A percentile compares a stretch with the other conserved stretches of the same genome.
Conservation (phyloP, 768 basidiomycete genomes). For the Strobilomyces confusus region DNA sequence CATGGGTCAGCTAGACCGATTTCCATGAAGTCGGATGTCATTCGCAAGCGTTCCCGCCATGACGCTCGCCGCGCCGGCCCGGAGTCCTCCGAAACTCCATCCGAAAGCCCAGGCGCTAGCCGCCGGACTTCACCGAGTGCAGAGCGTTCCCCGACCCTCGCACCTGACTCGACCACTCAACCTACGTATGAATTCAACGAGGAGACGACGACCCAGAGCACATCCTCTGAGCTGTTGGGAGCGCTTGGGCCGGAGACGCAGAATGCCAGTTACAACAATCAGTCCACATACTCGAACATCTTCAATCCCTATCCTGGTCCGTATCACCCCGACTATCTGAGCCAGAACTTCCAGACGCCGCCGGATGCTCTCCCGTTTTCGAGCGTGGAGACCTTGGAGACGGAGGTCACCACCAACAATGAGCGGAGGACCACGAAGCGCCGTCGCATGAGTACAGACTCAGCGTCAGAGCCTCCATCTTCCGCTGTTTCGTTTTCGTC, state of each 20-base stretch:
- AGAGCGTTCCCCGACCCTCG: slow-evolving; percentile 62
- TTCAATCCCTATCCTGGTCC: slow-evolving; percentile 62
- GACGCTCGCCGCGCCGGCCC: slow-evolving; percentile 61
- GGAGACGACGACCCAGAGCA: slow-evolving; percentile 35
- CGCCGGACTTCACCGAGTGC: slow-evolving; percentile 65
- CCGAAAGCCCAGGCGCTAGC: slow-evolving; percentile 70
- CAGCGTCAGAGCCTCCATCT: slow-evolving; percentile 46
- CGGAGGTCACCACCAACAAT: slow-evolving; percentile 29
- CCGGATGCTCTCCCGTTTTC: slow-evolving; percentile 54
- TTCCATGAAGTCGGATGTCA: slow-evolving; percentile 89
- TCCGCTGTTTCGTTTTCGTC: slow-evolving; percentile 63
- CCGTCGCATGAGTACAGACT: slow-evolving; percentile 64
- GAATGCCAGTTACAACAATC: slow-evolving; percentile 24
- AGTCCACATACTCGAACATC: slow-evolving; percentile 28
- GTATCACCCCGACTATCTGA: slow-evolving; percentile 69
- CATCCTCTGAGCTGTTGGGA: slow-evolving; percentile 51
- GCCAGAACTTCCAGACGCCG: slow-evolving; percentile 45
- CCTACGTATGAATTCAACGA: slow-evolving; percentile 48
- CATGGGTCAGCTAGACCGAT: slow-evolving; percentile 84
- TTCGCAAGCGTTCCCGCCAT: slow-evolving; percentile 82
- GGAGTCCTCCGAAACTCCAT: slow-evolving; percentile 61
- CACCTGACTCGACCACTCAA: slow-evolving; percentile 65
- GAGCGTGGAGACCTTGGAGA: slow-evolving; percentile 43
- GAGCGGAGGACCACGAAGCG: slow-evolving; percentile 54
- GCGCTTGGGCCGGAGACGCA: slow-evolving; percentile 38